Conservation (phyloP, 2,329 filamentous ascomycete species). For the Pseudonectria buxi region DNA sequence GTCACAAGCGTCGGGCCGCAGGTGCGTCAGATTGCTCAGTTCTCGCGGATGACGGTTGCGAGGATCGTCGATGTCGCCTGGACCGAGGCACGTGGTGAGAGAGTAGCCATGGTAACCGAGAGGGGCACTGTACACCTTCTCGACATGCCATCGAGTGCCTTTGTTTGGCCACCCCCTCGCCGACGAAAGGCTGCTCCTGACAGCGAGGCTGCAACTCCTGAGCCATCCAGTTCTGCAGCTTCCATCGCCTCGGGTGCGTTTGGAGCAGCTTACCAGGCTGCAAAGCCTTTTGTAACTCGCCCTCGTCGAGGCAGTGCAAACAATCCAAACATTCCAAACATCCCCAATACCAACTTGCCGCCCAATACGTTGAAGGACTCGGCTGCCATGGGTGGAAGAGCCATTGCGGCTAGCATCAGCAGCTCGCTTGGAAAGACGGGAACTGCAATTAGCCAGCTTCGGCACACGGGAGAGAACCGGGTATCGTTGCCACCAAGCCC, state of each 20-base stretch:
- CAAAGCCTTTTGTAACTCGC: constrained; percentile 51
- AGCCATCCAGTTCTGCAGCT: constrained; percentile 49
- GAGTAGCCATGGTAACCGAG: constrained; percentile 83
- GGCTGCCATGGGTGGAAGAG: constrained; percentile 63
- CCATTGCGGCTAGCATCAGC: constrained; percentile 66
- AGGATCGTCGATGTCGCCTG: constrained; percentile 86
- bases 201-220: constrained; percentile 39
- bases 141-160: constrained; percentile 74
- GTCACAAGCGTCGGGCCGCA: constrained; percentile 43
- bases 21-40: constrained; percentile 80
- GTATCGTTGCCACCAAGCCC: constrained; percentile 57
- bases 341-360: constrained; percentile 21
- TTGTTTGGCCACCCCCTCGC: constrained; percentile 76
- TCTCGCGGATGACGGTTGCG: constrained; percentile 85
- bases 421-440: constrained; percentile 70
- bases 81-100: constrained; percentile 74
- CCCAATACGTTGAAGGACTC: constrained; percentile 48
- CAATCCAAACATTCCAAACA: too few species aligned
- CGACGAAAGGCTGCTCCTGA: constrained; percentile 41
- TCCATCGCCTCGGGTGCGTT: constrained; percentile 65
- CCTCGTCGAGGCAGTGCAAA: constrained; percentile 46
- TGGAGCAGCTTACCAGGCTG: constrained; percentile 62
- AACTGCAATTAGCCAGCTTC: constrained; percentile 60
- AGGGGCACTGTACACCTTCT: constrained; percentile 93
- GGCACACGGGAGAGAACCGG: constrained; percentile 69